Base-by-base conservation (phyloP, 2,329 filamentous ascomycete genomes). In the Alternaria brassicicola region DNA sequence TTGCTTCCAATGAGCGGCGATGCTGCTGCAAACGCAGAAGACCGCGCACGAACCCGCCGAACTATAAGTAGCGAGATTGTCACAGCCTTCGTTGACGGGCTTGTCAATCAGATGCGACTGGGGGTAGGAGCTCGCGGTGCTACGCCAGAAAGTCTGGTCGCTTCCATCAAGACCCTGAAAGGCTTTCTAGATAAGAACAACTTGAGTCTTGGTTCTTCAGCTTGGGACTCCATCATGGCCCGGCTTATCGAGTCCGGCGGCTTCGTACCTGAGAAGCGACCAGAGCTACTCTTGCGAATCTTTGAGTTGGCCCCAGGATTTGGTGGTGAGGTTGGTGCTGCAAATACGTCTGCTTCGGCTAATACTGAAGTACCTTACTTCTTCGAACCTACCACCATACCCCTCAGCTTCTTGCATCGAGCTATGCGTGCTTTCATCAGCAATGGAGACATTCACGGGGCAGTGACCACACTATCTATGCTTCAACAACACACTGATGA, bases 1-100 rank as follows among this genome's bases (percentile, higher is more conserved):
- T 53, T 73, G 2, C 71, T 76, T 39, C 57, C 61, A 15, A 63
- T 61, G 57, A 59, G 47, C n/a, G 61, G 59, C 19, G 59, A 66
- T 31, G 54, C 49, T 21, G 55, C 59, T n/a, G 59, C 65, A 21
- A 66, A 66, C 23, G 53, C 60, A 17, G 52, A 72, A 49, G 71
- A 73, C 38, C 68, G 70, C 42, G 65, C 64, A 9, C 66, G 69
- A 36, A 77, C 80, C 9, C 71, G 73, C 35, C 73, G 78, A 48
- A 86, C 83, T 0, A 81, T 89, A 65, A 88, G 85, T 66, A 78
- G 79, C 39, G 86, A 89, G 71, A 80, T 88, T 10, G 79, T 88
- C 25, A 77, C 81, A 50, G 82, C 84, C 6, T 80, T 86, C 38
- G 75, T 86, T 28, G 83, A 86, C 64, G 83, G 81, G 15, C 69